Evolutionary conservation across 2,329 filamentous ascomycete species (phyloP).

Genomic region (Pestalotiopsis sp.): DNA sequence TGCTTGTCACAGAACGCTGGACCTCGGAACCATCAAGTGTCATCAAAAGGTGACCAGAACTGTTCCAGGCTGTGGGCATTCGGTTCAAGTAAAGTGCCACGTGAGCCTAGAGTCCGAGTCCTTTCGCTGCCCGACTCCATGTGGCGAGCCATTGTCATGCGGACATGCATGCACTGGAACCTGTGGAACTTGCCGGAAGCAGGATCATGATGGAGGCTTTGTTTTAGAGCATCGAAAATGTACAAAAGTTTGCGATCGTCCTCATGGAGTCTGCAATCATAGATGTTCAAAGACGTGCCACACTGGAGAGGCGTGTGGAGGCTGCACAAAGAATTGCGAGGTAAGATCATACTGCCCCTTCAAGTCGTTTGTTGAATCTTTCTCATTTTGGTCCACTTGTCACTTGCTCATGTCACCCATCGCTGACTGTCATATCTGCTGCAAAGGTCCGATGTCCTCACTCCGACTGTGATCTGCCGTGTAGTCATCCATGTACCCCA

Average conservation of each 20-base stretch:
- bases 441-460: not conserved
- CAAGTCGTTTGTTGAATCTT: not conserved
- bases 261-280: not conserved
- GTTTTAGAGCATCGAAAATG: not conserved
- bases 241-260: not conserved
- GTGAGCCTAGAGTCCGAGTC: not conserved
- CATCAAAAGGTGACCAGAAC: not conserved
- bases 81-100: not conserved
- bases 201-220: not conserved
- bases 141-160: not conserved
- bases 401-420: not conserved
- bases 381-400: not conserved
- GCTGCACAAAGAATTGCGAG: not conserved
- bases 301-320: not conserved
- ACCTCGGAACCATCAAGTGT: not conserved
- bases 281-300: not conserved
- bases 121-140: not conserved
- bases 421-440: not conserved
- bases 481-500: not conserved
- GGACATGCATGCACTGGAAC: conserved; percentile 51
- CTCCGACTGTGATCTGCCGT: not conserved
- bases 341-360: not conserved
- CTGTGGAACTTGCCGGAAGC: not conserved
- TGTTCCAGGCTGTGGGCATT: not conserved
- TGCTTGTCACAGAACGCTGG: not conserved